phyloP scores from a whole-genome alignment of 1,284 basidiomycete genomes.

The Schizophyllum amplum region DNA sequence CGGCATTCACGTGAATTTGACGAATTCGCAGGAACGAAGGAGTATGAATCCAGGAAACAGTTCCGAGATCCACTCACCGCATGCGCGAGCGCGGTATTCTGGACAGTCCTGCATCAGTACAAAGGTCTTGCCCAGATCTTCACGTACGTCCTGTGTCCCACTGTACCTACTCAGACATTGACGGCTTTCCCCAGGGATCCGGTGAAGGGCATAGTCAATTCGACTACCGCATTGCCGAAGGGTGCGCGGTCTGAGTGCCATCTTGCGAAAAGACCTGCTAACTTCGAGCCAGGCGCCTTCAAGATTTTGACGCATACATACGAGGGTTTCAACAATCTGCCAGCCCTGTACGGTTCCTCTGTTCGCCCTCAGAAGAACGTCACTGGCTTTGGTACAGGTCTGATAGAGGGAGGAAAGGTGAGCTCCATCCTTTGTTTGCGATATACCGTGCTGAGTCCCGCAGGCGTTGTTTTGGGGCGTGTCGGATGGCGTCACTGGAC shows the following conservation, averaged over 20 bases:
- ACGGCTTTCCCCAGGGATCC: constrained; percentile 20
- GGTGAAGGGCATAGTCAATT: constrained; percentile 36
- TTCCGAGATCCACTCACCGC: constrained; percentile 37
- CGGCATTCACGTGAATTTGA: not conserved
- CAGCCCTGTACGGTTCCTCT: constrained; percentile 35
- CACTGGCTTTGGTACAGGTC: constrained; percentile 32
- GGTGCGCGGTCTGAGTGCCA: constrained; percentile 18
- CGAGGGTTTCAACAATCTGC: constrained; percentile 38
- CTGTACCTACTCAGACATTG: no score
- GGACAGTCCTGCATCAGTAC: constrained; percentile 40
- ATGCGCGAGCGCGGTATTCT: constrained; percentile 39
- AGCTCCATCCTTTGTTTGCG: not conserved
- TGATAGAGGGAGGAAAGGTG: constrained; percentile 39
- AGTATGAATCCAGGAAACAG: constrained; percentile 36
- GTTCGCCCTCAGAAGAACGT: constrained; percentile 32
- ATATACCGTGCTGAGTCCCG: not conserved
- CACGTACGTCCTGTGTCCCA: constrained; percentile 30
- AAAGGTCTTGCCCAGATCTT: constrained; percentile 37
- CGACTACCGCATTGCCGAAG: constrained; percentile 32
- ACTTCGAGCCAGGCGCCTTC: constrained; percentile 28
- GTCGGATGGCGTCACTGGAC: constrained; percentile 41
- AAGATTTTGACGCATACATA: constrained; percentile 34
- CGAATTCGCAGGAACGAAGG: constrained; percentile 36
- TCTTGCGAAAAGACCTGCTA: not conserved
- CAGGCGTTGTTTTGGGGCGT: not conserved